A percentile compares a stretch with the other conserved stretches of the same genome.
phyloP scores from a whole-genome alignment of 2,329 filamentous ascomycete species.

The Penicillium oxalicum region DNA sequence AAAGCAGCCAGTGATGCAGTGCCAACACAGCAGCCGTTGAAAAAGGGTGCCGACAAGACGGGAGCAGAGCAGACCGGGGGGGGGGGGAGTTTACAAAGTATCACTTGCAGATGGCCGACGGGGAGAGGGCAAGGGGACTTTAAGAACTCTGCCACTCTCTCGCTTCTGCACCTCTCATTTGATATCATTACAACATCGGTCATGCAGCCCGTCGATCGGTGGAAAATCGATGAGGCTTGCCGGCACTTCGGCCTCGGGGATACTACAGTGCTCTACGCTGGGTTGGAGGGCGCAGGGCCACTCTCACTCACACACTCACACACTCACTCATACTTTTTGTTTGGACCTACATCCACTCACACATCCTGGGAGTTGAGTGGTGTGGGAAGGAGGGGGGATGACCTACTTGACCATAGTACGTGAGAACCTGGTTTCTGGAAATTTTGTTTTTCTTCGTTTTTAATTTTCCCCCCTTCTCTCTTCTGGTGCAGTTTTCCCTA shows the following conservation, averaged over 20 bases:
- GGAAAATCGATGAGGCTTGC: conserved; percentile 33
- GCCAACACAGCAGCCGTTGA: conserved; percentile 18
- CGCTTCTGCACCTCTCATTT: conserved; percentile 40
- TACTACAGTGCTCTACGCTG: conserved; percentile 2
- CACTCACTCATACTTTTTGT: no score
- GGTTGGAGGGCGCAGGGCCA: no score
- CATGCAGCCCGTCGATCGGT: conserved; percentile 43
- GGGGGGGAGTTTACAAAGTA: conserved; percentile 7
- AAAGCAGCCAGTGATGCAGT: conserved; percentile 13
- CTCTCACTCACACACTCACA: no score
- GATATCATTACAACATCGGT: conserved; percentile 39
- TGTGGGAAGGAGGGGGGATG: no score
- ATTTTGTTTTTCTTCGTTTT: no score
- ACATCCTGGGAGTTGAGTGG: no score
- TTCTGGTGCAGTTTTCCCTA: no score
- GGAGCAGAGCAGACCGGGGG: neutral
- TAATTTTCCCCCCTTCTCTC: no score
- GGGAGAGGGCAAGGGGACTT: conserved; percentile 24
- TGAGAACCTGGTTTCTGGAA: no score
- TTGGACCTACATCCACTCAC: no score
- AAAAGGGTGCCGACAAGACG: conserved; percentile 1
- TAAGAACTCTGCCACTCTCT: conserved; percentile 25
- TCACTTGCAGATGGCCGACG: conserved; percentile 17
- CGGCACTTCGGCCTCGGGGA: conserved; percentile 25
- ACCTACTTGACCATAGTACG: no score